Base-by-base conservation (phyloP, 139 green algal species). In the Pleodorina starrii region DNA sequence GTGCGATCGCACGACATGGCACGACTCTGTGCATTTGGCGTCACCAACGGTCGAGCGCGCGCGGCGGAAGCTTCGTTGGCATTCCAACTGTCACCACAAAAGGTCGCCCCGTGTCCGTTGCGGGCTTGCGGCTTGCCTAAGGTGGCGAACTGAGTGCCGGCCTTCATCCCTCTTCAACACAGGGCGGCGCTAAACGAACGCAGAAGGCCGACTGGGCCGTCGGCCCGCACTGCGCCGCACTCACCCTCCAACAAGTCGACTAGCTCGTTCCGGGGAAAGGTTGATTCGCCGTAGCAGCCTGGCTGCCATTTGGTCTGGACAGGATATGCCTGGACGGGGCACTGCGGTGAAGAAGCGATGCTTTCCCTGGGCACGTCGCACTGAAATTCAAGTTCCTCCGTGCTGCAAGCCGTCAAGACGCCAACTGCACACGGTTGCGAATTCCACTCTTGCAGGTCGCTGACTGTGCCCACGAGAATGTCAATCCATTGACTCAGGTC, bases 401-500 rank as follows among this genome's bases (percentile, higher is more conserved):
- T 73, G 63, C 19, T 73, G 21, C 63, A 73, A 38, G 63, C 63
- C 25, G 63, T 73, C n/a, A 73, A 73, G 35, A 73, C 27, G 63
- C 63, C 63, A 38, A 66, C 54, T 12, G 54, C 54, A 12, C 29
- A 66, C 54, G 63, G 63, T 73, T 73, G 63, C 27, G 63, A 35
- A 38, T 38, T 38, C 63, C 32, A 10, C 1, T 19, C 27, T 35
- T 38, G 21, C 32, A 35, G 25, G 11, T 10, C 63, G 63, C 63
- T 36, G 19, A 36, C 35, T 73, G 63, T 2, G 63, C 27, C 63
- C n/a, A 23, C 63, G 21, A 73, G 29, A 21, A 73, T 38, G 32
- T 73, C 63, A 38, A 73, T 38, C 63, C 63, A 73, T 73, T 73
- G 63, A 73, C 12, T 73, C 21, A 73, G 32, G 63, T 38, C 35